Percentiles rank a stretch among this genome's conserved stretches.
phyloP scores from a whole-genome alignment of 768 basidiomycete genomes.

The Agaricus sinodeliciosus region DNA sequence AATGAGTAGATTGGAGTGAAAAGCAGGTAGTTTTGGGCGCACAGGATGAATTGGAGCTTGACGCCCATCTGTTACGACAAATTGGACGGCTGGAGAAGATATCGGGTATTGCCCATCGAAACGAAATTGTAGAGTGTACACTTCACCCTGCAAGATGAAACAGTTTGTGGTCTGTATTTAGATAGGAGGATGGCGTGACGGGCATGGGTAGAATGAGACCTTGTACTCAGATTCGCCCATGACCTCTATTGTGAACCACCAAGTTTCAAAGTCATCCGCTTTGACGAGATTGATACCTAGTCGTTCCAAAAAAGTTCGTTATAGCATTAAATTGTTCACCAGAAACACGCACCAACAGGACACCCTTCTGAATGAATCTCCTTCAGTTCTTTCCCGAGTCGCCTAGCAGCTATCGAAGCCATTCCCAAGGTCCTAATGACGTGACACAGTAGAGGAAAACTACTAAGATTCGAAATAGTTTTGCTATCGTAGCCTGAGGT shows the following conservation, averaged over 20 bases:
- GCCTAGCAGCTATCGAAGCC: slow-evolving; percentile 56
- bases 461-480: background rate
- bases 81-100: slow-evolving; percentile 82
- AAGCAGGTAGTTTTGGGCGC: slow-evolving; percentile 21
- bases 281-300: slow-evolving; percentile 67
- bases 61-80: slow-evolving; percentile 58
- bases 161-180: background rate
- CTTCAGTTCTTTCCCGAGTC: slow-evolving; percentile 64
- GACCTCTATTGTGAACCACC: slow-evolving; percentile 76
- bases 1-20: slow-evolving; percentile 8
- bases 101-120: slow-evolving; percentile 84
- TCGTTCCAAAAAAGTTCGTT: background rate
- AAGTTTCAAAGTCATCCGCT: slow-evolving; percentile 73
- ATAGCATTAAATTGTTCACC: background rate
- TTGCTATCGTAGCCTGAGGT: too few relatives aligned
- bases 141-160: slow-evolving; percentile 49
- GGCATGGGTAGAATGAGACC: slow-evolving; percentile 28
- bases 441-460: background rate
- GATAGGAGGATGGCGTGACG: background rate
- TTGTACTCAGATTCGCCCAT: slow-evolving; percentile 78
- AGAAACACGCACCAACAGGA: slow-evolving; percentile 45
- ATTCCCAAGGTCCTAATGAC: slow-evolving; percentile 23
- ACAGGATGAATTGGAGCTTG: slow-evolving; percentile 79
- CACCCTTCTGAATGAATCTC: slow-evolving; percentile 64
- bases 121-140: slow-evolving; percentile 72